phyloP scores from a whole-genome alignment of 2,329 filamentous ascomycete genomes.

The Aspergillus carbonarius region DNA sequence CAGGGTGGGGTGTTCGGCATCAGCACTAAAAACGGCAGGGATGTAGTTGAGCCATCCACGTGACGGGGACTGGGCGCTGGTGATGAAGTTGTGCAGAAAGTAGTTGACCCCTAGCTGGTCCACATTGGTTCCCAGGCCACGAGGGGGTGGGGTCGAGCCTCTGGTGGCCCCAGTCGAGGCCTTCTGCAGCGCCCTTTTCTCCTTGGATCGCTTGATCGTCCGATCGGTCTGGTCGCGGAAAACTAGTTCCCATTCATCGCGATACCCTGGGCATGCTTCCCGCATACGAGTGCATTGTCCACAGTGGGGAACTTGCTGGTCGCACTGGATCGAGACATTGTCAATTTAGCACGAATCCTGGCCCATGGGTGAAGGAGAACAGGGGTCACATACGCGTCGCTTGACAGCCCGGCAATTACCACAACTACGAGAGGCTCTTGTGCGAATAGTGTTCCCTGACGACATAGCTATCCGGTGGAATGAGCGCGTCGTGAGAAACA shows the following conservation, averaged over 20 bases:
- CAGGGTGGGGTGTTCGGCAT: slow-evolving; percentile 20
- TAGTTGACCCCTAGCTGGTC: slow-evolving; percentile 28
- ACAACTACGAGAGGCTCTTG: slow-evolving; percentile 20
- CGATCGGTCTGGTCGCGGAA: slow-evolving; percentile 30
- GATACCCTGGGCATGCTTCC: slow-evolving; percentile 30
- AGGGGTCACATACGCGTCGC: slow-evolving; percentile 18
- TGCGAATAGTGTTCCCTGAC: neutral
- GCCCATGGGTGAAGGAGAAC: neutral
- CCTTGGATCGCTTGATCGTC: slow-evolving; percentile 21
- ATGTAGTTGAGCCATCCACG: slow-evolving; percentile 28
- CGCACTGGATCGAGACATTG: slow-evolving; percentile 18
- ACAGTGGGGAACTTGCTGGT: slow-evolving; percentile 22
- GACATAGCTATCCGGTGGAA: neutral
- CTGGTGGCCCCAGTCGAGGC: neutral
- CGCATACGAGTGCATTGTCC: slow-evolving; percentile 27
- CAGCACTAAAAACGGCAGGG: slow-evolving; percentile 14
- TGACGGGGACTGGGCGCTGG: slow-evolving; percentile 12
- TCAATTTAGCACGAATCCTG: neutral
- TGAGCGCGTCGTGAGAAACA: neutral
- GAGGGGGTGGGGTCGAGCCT: neutral
- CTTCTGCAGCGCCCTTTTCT: slow-evolving; percentile 3
- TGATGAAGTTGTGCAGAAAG: slow-evolving; percentile 25
- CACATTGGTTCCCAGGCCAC: slow-evolving; percentile 8
- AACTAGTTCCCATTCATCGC: slow-evolving; percentile 33
- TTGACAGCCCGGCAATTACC: slow-evolving; percentile 23